A percentile compares a stretch with the other conserved stretches of the same genome.
Conservation (phyloP, 495 filamentous ascomycete species). For the Hypoxylon trugodes region DNA sequence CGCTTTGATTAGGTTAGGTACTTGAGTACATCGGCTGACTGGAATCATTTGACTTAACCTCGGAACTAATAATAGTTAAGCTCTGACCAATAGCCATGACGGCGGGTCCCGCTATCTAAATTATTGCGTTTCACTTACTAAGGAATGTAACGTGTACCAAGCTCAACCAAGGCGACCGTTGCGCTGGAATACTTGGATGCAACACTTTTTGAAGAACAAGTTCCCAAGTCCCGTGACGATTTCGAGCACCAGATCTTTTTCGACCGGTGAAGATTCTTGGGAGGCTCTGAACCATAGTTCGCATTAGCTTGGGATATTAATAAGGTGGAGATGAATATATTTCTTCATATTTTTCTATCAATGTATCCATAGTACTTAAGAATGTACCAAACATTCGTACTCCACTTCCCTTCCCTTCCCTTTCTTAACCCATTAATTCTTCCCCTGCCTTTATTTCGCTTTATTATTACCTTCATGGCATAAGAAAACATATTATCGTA, state of each 20-base stretch:
- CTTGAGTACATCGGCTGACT: too few species aligned
- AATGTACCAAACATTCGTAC: too few species aligned
- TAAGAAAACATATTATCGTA: background rate
- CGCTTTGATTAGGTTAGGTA: too few species aligned
- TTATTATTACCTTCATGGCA: constrained; percentile 1
- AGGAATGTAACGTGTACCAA: constrained; percentile 7
- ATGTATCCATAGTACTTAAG: background rate
- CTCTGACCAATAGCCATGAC: constrained; percentile 9
- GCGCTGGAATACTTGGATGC: constrained; percentile 11
- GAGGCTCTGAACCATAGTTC: constrained; percentile 26
- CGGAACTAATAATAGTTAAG: constrained; percentile 22
- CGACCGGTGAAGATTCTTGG: constrained; percentile 22
- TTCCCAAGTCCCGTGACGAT: constrained; percentile 32
- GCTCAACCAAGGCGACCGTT: background rate
- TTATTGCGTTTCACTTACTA: constrained; percentile 1
- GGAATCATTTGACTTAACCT: constrained; percentile 22
- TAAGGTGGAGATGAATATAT: constrained; percentile 16
- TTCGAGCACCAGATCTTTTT: constrained; percentile 27
- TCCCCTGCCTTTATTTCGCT: constrained; percentile 11
- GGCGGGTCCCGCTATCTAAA: constrained; percentile 21
- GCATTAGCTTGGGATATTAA: constrained; percentile 20
- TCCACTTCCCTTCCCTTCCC: too few species aligned
- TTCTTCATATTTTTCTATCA: background rate
- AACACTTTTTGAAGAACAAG: too few species aligned
- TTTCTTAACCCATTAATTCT: background rate